phyloP scores from a whole-genome alignment of 2,329 filamentous ascomycete species.

The Pseudocercospora vitis region DNA sequence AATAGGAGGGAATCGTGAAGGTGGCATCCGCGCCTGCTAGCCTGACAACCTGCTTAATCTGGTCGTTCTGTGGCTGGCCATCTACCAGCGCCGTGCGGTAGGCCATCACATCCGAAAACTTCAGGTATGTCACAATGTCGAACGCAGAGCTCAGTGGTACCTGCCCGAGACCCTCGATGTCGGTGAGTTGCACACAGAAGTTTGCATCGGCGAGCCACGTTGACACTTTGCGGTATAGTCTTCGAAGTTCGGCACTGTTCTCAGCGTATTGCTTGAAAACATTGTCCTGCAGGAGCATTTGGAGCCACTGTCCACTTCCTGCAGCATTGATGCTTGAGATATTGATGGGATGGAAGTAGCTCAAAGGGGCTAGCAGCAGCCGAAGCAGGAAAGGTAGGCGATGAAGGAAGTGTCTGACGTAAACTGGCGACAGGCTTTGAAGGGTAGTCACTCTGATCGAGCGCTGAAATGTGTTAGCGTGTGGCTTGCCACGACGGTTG shows the following conservation, averaged over 20 bases:
- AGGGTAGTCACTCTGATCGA: slow-evolving; percentile 54
- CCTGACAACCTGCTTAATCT: slow-evolving; percentile 51
- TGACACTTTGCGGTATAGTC: slow-evolving; percentile 49
- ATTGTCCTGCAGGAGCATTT: slow-evolving; percentile 48
- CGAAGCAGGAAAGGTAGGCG: slow-evolving; percentile 53
- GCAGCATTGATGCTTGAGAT: slow-evolving; percentile 53
- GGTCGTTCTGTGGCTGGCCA: slow-evolving; percentile 39
- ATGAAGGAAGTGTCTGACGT: slow-evolving; percentile 48
- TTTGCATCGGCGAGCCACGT: slow-evolving; percentile 55
- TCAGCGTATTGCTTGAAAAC: slow-evolving; percentile 53
- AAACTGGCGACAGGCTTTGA: slow-evolving; percentile 44
- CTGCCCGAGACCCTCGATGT: slow-evolving; percentile 47
- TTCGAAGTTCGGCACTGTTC: slow-evolving; percentile 46
- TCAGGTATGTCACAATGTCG: slow-evolving; percentile 50
- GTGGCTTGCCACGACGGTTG: not conserved
- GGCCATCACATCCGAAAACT: slow-evolving; percentile 51
- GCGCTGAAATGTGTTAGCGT: slow-evolving; percentile 22
- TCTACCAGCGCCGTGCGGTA: slow-evolving; percentile 44
- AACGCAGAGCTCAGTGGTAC: slow-evolving; percentile 52
- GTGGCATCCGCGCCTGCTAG: slow-evolving; percentile 54
- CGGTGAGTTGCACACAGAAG: slow-evolving; percentile 51
- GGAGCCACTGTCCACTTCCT: slow-evolving; percentile 54
- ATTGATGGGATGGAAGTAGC: slow-evolving; percentile 54
- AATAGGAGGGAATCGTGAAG: slow-evolving; percentile 50
- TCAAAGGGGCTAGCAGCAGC: slow-evolving; percentile 50